phyloP scores from a whole-genome alignment of 441 rosid species.

The Gossypium davidsonii region DNA sequence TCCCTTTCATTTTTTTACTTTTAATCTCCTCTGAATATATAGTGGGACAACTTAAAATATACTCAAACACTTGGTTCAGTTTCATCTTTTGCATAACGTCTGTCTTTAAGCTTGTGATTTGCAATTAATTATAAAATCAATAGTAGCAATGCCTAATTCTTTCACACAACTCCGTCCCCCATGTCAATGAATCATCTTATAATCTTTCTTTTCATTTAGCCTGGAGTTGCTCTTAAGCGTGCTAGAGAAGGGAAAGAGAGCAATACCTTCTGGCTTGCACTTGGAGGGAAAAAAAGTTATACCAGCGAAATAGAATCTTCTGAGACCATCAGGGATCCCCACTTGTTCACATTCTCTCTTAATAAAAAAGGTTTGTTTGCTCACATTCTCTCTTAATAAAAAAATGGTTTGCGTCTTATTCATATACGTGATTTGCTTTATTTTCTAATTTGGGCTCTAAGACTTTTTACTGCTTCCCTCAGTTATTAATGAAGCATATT shows the following conservation, averaged over 20 bases:
- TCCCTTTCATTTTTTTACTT: background rate
- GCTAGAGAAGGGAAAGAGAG: conserved; percentile 99
- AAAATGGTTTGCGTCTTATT: conserved; percentile 42
- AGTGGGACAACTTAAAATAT: background rate
- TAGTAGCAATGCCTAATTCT: background rate
- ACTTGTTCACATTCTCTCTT: conserved; percentile 59
- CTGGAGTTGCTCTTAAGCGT: conserved; percentile 77
- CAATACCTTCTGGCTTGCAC: conserved; percentile 87
- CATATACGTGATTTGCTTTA: conserved; percentile 9
- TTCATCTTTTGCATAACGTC: background rate
- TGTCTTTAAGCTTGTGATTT: background rate
- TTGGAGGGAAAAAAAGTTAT: conserved; percentile 91
- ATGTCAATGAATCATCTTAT: conserved; percentile 2
- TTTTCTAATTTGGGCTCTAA: background rate
- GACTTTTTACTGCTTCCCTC: background rate
- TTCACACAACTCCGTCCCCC: background rate
- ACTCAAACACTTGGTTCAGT: background rate
- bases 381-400: too few relatives aligned
- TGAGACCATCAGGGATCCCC: conserved; percentile 78
- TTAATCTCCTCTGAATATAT: background rate
- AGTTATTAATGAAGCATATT: conserved; percentile 20
- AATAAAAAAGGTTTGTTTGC: conserved; percentile 18
- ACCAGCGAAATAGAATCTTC: conserved; percentile 57
- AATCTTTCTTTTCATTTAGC: conserved; percentile 36
- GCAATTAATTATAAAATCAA: background rate